phyloP scores from a whole-genome alignment of 768 basidiomycete species.

The Boletellus sp. region DNA sequence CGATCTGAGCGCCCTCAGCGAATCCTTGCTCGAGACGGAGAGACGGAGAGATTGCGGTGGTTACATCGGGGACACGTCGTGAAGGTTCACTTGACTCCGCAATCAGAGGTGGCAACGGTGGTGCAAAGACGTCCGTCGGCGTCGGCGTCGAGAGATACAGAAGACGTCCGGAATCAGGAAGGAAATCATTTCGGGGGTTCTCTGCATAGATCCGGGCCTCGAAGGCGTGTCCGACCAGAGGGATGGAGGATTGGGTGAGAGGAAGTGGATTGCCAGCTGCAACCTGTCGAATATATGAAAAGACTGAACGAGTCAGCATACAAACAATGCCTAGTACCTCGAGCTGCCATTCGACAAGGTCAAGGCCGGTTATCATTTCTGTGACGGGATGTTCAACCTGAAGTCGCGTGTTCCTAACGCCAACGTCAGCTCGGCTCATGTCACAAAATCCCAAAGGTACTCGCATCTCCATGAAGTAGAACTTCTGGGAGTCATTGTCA shows the following conservation, averaged over 20 bases:
- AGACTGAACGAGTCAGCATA: background rate
- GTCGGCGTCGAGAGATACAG: slow-evolving; percentile 77
- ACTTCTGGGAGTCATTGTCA: slow-evolving; percentile 81
- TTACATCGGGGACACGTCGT: slow-evolving; percentile 18
- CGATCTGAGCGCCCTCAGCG: slow-evolving; percentile 71
- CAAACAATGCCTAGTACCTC: slow-evolving; percentile 59
- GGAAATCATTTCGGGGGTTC: slow-evolving; percentile 88
- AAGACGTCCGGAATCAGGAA: slow-evolving; percentile 85
- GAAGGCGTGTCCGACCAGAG: slow-evolving; percentile 88
- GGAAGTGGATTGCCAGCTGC: slow-evolving; percentile 87
- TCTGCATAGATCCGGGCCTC: slow-evolving; percentile 96
- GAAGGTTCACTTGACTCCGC: slow-evolving; percentile 20
- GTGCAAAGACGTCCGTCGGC: slow-evolving; percentile 68
- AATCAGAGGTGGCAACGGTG: slow-evolving; percentile 34
- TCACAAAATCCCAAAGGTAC: slow-evolving; percentile 18
- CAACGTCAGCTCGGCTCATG: background rate
- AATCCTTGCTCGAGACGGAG: slow-evolving; percentile 92
- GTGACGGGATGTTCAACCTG: slow-evolving; percentile 93
- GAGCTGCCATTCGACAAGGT: slow-evolving; percentile 94
- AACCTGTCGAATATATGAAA: slow-evolving; percentile 43
- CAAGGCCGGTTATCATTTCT: slow-evolving; percentile 91
- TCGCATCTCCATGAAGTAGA: slow-evolving; percentile 96
- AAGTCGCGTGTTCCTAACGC: slow-evolving; percentile 70
- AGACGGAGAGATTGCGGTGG: slow-evolving; percentile 44
- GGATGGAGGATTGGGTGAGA: slow-evolving; percentile 70